Conservation (phyloP, 257 asterid species). For the Nicotiana tomentosiformis region DNA sequence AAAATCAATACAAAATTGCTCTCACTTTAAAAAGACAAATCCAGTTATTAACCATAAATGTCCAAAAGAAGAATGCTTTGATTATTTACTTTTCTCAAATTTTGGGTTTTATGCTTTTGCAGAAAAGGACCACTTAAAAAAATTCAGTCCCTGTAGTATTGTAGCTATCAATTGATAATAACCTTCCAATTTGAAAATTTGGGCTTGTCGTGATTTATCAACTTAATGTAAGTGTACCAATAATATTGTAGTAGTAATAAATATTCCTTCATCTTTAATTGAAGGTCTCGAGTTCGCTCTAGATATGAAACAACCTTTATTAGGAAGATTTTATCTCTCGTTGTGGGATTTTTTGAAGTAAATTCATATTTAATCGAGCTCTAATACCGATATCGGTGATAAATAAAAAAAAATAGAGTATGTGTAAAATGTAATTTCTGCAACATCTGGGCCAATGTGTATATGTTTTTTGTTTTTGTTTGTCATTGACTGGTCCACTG, state of each 20-base stretch:
- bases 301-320: too few relatives aligned
- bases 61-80: not conserved
- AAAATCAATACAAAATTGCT: not conserved
- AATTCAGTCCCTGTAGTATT: not conserved
- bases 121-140: not conserved
- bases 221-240: not conserved
- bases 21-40: not conserved
- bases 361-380: too few relatives aligned
- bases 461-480: not conserved
- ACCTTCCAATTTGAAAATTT: not conserved
- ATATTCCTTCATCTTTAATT: too few relatives aligned
- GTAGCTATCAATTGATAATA: constrained; percentile 6
- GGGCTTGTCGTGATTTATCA: not conserved
- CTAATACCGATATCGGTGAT: too few relatives aligned
- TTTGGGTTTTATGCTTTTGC: constrained; percentile 5
- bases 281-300: too few relatives aligned
- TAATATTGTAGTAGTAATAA: too few relatives aligned
- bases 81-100: not conserved
- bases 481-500: not conserved
- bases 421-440: not conserved
- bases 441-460: not conserved
- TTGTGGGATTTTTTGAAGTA: too few relatives aligned
- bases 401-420: not conserved
- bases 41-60: not conserved
- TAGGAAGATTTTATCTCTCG: too few relatives aligned